Percentiles rank a stretch among this genome's conserved stretches.
Conservation (phyloP, 108 stramenopile species). For the Seminavis robusta region DNA sequence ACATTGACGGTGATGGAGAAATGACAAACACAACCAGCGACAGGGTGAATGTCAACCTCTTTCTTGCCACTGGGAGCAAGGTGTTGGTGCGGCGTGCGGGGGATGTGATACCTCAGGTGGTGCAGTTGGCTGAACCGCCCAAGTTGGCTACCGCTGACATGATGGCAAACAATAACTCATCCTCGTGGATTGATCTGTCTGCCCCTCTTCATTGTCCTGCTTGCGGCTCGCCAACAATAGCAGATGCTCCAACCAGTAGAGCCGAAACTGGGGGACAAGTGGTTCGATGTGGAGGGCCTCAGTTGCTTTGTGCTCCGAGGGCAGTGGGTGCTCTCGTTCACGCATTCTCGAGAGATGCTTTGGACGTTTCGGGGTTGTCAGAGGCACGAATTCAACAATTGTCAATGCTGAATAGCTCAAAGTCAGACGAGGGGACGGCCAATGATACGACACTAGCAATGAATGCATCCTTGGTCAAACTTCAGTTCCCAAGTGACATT, state of each 20-base stretch:
- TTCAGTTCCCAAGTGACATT: constrained; percentile 68
- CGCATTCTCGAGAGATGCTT: constrained; percentile 72
- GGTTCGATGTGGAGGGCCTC: constrained; percentile 71
- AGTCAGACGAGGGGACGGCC: constrained; percentile 18
- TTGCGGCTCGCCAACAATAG: constrained; percentile 64
- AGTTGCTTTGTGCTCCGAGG: constrained; percentile 69
- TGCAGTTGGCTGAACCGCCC: constrained; percentile 41
- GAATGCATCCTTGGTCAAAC: constrained; percentile 31
- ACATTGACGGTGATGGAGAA: neutral
- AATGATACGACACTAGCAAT: constrained; percentile 1
- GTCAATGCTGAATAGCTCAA: no score
- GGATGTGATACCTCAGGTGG: constrained; percentile 89
- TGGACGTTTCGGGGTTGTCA: constrained; percentile 78
- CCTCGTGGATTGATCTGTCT: constrained; percentile 42
- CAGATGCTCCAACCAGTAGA: constrained; percentile 7
- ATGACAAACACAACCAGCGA: neutral
- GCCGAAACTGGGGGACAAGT: constrained; percentile 52
- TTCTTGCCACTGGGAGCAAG: constrained; percentile 22
- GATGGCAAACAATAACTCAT: neutral
- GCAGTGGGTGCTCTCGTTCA: constrained; percentile 64
- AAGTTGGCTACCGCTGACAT: constrained; percentile 1
- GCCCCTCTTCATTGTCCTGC: constrained; percentile 66
- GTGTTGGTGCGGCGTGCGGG: constrained; percentile 84
- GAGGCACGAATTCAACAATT: constrained; percentile 67
- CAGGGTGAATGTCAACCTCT: neutral